Conservation (phyloP, 169 alveolate genomes). For the Plasmodium chabaudi region DNA sequence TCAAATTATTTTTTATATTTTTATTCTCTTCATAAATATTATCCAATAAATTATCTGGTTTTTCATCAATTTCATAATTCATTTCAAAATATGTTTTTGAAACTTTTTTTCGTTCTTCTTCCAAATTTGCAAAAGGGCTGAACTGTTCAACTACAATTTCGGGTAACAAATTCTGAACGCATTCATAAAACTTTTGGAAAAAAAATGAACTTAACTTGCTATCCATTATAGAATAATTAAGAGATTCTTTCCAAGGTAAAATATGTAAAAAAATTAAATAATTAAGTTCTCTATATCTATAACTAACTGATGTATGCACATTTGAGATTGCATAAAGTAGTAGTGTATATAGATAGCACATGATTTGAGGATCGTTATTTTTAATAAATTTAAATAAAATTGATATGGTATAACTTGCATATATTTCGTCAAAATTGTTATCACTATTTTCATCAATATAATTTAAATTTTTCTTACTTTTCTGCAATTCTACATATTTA, state of each 20-base stretch:
- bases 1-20: too few relatives aligned
- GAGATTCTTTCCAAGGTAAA: conserved; percentile 36
- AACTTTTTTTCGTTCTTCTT: neutral
- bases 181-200: conserved; percentile 70
- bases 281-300: conserved; percentile 59
- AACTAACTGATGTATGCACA: conserved; percentile 28
- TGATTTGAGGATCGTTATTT: neutral
- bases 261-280: conserved; percentile 41
- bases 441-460: neutral
- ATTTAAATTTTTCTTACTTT: conserved; percentile 2
- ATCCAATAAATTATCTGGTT: too few relatives aligned
- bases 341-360: conserved; percentile 50
- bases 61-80: neutral
- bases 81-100: neutral
- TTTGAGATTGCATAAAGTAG: conserved; percentile 28
- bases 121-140: neutral
- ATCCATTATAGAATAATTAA: conserved; percentile 19
- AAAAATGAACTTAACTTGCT: conserved; percentile 45
- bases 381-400: conserved; percentile 14
- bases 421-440: neutral
- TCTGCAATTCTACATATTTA: neutral
- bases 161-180: conserved; percentile 57
- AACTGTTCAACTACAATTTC: conserved; percentile 48
- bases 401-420: conserved; percentile 6
- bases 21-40: too few relatives aligned